Percentiles rank a stretch among this genome's conserved stretches.
phyloP scores from a whole-genome alignment of 805 yeast species.

The Candida dajiaensis region DNA sequence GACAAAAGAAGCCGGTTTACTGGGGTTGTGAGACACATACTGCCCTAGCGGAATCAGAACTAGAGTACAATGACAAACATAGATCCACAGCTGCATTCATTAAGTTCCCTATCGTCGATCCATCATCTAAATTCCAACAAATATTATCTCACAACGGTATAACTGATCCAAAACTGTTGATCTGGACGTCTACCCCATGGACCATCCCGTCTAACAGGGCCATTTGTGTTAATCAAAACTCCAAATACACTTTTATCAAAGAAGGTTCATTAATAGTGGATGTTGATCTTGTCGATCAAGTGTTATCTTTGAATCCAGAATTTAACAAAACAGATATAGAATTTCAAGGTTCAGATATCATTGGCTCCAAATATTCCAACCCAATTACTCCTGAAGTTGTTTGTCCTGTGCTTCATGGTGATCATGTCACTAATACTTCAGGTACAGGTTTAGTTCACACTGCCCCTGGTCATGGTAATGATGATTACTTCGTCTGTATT shows the following conservation, averaged over 20 bases:
- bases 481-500: conserved; percentile 74
- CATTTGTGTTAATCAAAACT: conserved; percentile 57
- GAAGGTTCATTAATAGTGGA: conserved; percentile 48
- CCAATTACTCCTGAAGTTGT: conserved; percentile 38
- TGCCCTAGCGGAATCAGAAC: conserved; percentile 94
- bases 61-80: conserved; percentile 77
- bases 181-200: conserved; percentile 99
- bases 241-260: conserved; percentile 50
- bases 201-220: conserved; percentile 87
- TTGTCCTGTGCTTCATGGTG: conserved; percentile 69
- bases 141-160: conserved; percentile 7
- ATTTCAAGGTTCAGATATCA: conserved; percentile 38
- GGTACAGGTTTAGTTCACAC: conserved; percentile 97
- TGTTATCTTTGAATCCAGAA: conserved; percentile 28
- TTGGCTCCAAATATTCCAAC: conserved; percentile 44
- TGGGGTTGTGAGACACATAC: conserved; percentile 96
- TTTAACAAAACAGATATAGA: conserved; percentile 18
- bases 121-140: conserved; percentile 15
- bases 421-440: conserved; percentile 70
- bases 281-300: conserved; percentile 34
- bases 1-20: conserved; percentile 92
- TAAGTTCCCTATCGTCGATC: conserved; percentile 49
- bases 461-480: conserved; percentile 97
- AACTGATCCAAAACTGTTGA: conserved; percentile 31
- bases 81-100: conserved; percentile 62